Conservation (phyloP, 2,329 filamentous ascomycete genomes). For the Fusarium compactum region DNA sequence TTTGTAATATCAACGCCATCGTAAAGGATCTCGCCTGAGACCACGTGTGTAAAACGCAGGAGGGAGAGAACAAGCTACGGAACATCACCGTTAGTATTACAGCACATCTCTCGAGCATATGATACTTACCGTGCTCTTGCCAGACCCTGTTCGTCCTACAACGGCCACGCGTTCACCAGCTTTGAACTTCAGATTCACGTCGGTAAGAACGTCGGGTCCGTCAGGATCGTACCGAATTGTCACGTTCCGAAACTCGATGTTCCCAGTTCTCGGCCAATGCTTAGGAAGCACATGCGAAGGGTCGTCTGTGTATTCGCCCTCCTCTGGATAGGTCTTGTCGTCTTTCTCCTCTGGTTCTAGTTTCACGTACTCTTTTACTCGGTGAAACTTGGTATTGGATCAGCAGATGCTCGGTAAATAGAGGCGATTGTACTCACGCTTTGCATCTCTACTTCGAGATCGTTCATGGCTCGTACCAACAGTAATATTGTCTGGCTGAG, state of each 20-base stretch:
- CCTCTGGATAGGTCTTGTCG: slow-evolving; percentile 55
- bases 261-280: slow-evolving; percentile 60
- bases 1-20: slow-evolving; percentile 68
- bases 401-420: slow-evolving; percentile 13
- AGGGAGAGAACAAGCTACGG: slow-evolving; percentile 63
- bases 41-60: slow-evolving; percentile 65
- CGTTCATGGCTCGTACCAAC: slow-evolving; percentile 66
- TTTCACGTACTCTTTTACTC: slow-evolving; percentile 62
- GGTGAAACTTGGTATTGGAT: slow-evolving; percentile 56
- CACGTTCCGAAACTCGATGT: slow-evolving; percentile 64
- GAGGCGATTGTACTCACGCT: slow-evolving; percentile 56
- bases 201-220: slow-evolving; percentile 62
- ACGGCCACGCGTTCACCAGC: slow-evolving; percentile 83
- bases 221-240: slow-evolving; percentile 62
- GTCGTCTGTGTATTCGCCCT: slow-evolving; percentile 57
- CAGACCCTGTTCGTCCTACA: slow-evolving; percentile 83
- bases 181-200: slow-evolving; percentile 63
- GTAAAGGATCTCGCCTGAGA: slow-evolving; percentile 65
- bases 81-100: slow-evolving; percentile 20
- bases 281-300: slow-evolving; percentile 55
- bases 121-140: slow-evolving; percentile 79
- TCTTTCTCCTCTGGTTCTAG: slow-evolving; percentile 58
- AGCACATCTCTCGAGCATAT: neutral
- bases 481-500: slow-evolving; percentile 64
- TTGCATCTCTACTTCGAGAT: slow-evolving; percentile 68